phyloP scores from a whole-genome alignment of 1,139 yeast genomes.

The Kodamaea sp. region DNA sequence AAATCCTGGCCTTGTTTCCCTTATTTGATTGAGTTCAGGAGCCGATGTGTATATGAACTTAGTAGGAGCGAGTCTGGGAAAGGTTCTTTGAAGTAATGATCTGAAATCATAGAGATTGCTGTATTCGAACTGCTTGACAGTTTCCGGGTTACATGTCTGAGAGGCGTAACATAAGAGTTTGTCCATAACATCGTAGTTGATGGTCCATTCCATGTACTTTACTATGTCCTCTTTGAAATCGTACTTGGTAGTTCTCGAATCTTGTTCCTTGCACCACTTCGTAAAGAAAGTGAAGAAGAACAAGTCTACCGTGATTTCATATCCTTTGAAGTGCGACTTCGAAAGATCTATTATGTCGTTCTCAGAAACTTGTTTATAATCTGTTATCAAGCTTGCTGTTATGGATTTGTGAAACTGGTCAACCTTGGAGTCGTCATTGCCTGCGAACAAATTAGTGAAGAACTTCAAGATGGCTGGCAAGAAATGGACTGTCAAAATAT shows the following conservation, averaged over 20 bases:
- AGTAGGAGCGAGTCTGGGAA: conserved; percentile 54
- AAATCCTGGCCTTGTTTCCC: conserved; percentile 23
- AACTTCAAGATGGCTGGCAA: conserved; percentile 61
- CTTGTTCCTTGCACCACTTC: conserved; percentile 64
- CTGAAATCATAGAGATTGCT: conserved; percentile 64
- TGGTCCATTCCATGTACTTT: conserved; percentile 38
- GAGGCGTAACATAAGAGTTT: conserved; percentile 70
- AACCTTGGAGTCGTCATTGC: conserved; percentile 24
- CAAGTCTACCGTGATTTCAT: conserved; percentile 48
- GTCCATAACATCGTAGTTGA: conserved; percentile 74
- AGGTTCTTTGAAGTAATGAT: conserved; percentile 63
- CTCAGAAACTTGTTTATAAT: conserved; percentile 17
- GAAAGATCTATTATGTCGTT: conserved; percentile 38
- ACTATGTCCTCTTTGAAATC: conserved; percentile 50
- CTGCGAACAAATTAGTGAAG: conserved; percentile 30
- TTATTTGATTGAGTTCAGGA: conserved; percentile 25
- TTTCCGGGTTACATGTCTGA: conserved; percentile 52
- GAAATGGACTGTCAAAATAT: conserved; percentile 61
- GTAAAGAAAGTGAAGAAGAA: conserved; percentile 66
- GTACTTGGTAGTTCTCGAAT: conserved; percentile 49
- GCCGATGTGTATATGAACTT: conserved; percentile 34
- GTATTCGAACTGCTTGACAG: conserved; percentile 35
- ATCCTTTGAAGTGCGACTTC: conserved; percentile 55
- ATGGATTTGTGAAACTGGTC: conserved; percentile 27
- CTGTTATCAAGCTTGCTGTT: conserved; percentile 12